Evolutionary conservation across 2,329 filamentous ascomycete species (phyloP), one percentile per base, ranked within the genome.

Genomic region (Mycocentrospora acerina): DNA sequence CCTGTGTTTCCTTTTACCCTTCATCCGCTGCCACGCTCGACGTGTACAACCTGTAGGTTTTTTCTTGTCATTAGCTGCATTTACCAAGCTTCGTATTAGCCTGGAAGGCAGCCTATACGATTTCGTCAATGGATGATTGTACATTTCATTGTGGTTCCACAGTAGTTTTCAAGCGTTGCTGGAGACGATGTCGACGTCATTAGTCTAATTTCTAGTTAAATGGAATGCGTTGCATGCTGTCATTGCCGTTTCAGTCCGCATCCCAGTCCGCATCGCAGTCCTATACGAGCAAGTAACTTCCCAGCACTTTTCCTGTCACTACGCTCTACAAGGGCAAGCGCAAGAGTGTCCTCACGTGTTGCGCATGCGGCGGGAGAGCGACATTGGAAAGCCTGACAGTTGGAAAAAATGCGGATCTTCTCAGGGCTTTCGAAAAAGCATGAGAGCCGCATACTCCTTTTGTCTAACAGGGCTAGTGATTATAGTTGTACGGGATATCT

Each of bases 341-440:
- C 24, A 14, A 41, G 35, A 42, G 30, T n/a, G 35, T 24, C 37
- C 25, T 48, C 46, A 51, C 46, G 46, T 54, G 39, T 35, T 51
- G 57, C 56, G 56, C 48, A 37, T 62, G 52, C 46, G 51, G 54
- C 59, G 56, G 57, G 57, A 61, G 52, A 55, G 41, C 42, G 44
- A 40, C 48, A 42, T 39, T 31, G 48, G n/a, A 30, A 45, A 39
- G 40, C 48, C 27, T 27, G 33, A 41, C 22, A 30, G 18, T 35
- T 37, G 38, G 45, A 48, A 42, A 46, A 40, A 36, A 40, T 28
- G 51, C 39, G 33, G 55, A 59, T 59, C 55, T 42, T 34, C 30
- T 41, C 35, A 35, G 46, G 47, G 52, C 42, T 40, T 42, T 35
- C 34, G 32, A 32, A 48, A 44, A 53, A 51, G 39, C 39, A 48